Evolutionary conservation across 2,329 filamentous ascomycete species (phyloP), one percentile per base, ranked within the genome.

Genomic region (Plenodomus biglobosus): DNA sequence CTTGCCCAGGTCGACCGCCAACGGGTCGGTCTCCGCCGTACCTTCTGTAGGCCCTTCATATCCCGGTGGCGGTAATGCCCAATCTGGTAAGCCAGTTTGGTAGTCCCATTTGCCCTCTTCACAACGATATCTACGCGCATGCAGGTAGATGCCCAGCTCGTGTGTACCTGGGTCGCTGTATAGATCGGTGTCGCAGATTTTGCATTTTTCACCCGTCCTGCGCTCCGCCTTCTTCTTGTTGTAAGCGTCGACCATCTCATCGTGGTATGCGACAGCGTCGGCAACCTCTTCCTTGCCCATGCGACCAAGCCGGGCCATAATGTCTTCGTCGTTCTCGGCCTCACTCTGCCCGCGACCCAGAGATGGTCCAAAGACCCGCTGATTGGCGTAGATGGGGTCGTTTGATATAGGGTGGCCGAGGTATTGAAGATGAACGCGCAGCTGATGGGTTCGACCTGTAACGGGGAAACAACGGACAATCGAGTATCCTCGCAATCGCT

Each of bases 201-300:
- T 80, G 70, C 94, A 99, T 15, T 84, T 75, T 64, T 91, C 78
- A 11, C 94, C 94, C 1, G 92, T 95, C 81, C 97, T 87, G 70
- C 90, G 92, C 77, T 99, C 94, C 1, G 92, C 92, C 62, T 92
- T 92, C 62, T 86, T 84, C 73, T 92, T 90, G 67, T 96, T 85
- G 71, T 97, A 97, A 46, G 87, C 81, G 59, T 92, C 87, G 32
- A 96, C 86, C 84, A 96, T 92, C 61, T 94, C 90, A 66, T 96
- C 90, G 67, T 96, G 89, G 73, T 96, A 97, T 1, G 90, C 89
- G 16, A 95, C 86, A 0, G 94, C 91, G 64, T 95, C 87, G 1
- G 92, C 90, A 8, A 92, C 84, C 61, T 99, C 92, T 15, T 91
- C 86, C 72, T 97, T 97, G 58, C 94, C 94, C 90, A 99, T 96